Percentiles rank a stretch among this genome's conserved stretches.
phyloP scores from a whole-genome alignment of 2,329 filamentous ascomycete species.

The Pleoardoris graminearum region DNA sequence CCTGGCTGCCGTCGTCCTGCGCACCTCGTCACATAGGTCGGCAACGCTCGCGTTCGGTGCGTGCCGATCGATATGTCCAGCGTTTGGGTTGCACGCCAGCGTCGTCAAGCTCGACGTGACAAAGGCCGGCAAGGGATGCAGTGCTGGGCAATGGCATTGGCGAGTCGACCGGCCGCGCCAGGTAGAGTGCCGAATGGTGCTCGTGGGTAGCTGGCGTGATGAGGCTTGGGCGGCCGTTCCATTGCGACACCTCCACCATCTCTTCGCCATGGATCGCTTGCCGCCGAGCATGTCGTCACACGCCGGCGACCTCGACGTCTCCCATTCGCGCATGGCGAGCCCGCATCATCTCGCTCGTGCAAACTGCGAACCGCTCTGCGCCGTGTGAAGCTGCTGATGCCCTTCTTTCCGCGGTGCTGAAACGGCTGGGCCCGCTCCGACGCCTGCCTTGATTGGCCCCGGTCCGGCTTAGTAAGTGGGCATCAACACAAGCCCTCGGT shows the following conservation, averaged over 20 bases:
- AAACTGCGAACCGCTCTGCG: constrained; percentile 3
- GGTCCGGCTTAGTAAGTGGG: background rate
- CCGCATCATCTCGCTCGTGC: constrained; percentile 5
- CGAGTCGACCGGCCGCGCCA: background rate
- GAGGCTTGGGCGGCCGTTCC: background rate
- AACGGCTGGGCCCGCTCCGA: constrained; percentile 3
- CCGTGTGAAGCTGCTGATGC: background rate
- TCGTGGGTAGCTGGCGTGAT: background rate
- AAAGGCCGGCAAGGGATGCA: background rate
- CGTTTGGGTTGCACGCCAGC: constrained; percentile 7
- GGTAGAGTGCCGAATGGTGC: background rate
- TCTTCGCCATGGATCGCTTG: background rate
- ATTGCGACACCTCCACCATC: background rate
- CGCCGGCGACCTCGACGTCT: constrained; percentile 3
- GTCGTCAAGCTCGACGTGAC: constrained; percentile 17
- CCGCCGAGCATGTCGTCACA: constrained; percentile 11
- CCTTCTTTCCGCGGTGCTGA: background rate
- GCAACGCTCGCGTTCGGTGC: background rate
- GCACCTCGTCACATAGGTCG: background rate
- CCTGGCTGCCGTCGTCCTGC: background rate
- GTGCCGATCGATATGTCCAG: constrained; percentile 5
- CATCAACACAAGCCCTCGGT: background rate
- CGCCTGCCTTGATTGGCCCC: background rate
- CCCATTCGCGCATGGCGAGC: constrained; percentile 14
- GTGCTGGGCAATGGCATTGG: background rate